These are phyloP conservation scores for Periglandula ipomoeae DNA, from an alignment of 2,329 filamentous ascomycete genomes.

Conservation along the genomic window DNA sequence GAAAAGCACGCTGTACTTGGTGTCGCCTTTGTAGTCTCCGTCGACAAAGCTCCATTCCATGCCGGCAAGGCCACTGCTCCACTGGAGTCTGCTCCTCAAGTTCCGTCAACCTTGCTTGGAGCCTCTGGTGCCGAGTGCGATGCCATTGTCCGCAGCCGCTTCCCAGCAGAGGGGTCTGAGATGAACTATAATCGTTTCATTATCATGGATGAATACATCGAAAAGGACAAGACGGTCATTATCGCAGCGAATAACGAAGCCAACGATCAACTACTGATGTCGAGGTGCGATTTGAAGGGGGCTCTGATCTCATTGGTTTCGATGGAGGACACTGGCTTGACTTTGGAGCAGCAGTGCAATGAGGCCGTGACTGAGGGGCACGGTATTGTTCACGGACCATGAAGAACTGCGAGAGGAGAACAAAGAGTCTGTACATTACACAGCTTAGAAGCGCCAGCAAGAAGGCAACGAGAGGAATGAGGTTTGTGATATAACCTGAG, in stretches of 20 bases:
- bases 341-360: neutral
- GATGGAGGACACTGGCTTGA: neutral
- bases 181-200: conserved; percentile 1
- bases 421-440: no score
- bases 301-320: neutral
- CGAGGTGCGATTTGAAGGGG: neutral
- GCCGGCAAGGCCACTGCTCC: neutral
- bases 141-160: neutral
- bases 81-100: neutral
- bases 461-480: no score
- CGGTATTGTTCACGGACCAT: no score
- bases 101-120: neutral
- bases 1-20: neutral
- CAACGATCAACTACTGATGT: neutral
- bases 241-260: neutral
- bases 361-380: neutral
- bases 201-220: neutral
- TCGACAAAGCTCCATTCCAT: neutral
- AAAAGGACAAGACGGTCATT: neutral
- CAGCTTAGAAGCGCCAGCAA: no score
- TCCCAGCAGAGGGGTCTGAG: neutral
- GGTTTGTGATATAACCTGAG: no score
- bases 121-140: conserved; percentile 1
- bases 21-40: conserved; percentile 1
- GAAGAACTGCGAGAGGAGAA: no score